Evolutionary conservation across 495 filamentous ascomycete species (phyloP), one percentile per base, ranked within the genome.

Genomic region (Hypoxylon fragiforme): DNA sequence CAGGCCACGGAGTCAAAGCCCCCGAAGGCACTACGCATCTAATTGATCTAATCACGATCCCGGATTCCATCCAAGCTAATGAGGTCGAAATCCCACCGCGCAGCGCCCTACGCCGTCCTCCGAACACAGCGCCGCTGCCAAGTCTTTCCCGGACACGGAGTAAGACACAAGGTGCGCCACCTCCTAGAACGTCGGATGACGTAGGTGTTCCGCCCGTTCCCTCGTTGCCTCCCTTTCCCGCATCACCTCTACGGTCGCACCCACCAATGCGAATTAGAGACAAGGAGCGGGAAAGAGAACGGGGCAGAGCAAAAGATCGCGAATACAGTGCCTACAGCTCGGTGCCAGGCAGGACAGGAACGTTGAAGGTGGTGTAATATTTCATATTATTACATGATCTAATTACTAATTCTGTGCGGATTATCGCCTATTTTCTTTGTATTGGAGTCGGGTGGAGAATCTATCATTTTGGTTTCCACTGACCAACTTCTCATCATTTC

Each of bases 1-100:
- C 83, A 43, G 91, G 91, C 9, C 83, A 81, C 53, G 88, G 85
- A 7, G 80, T 90, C 32, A 73, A 72, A 5, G 80, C 86, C 1
- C 81, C 86, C 1, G 71, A 79, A 1, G 80, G 87, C 26, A 64
- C 74, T 60, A 41, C 21, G 9, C 69, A 75, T 12, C 75, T 95
- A 0, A 77, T 95, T 22, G 87, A 91, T 22, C 60, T 74, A 2
- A 68, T 68, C 24, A 49, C 38, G 1, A 45, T 30, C 21, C 32
- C 50, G 9, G 54, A 43, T 16, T 42, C 41, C n/a, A 44, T n/a
- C 19, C 47, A 60, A 30, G 3, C 14, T 15, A 37, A 44, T 32
- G 18, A 55, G 46, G 42, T 44, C 11, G 60, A 60, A 15, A 28
- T 63, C 18, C 60, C 64, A 13, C 60, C 60, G 8, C 60, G 60